These are phyloP conservation scores for Asparagopsis taxiformis DNA, from an alignment of 31 red algal genomes.

Conservation along the genomic window DNA sequence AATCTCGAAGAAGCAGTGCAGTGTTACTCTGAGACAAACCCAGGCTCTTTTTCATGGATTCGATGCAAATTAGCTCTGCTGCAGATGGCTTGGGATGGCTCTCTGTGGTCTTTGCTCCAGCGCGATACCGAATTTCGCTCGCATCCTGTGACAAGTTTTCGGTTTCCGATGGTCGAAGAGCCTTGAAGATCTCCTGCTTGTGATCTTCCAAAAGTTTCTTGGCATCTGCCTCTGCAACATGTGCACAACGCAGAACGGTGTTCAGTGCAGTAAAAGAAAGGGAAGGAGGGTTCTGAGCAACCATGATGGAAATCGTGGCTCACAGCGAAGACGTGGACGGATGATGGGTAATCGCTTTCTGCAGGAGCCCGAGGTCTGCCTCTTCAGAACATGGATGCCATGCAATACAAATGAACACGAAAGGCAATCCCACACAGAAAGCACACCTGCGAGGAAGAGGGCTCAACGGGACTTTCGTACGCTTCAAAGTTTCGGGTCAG, in stretches of 20 bases:
- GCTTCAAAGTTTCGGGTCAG: no score
- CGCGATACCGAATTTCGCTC: conserved; percentile 38
- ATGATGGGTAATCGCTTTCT: no score
- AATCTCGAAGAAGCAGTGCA: conserved; percentile 56
- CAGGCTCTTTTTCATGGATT: conserved; percentile 28
- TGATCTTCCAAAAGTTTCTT: conserved; percentile 21
- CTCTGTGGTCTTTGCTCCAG: not conserved
- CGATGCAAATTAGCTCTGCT: conserved; percentile 37
- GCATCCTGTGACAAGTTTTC: not conserved
- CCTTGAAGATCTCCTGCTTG: conserved; percentile 33
- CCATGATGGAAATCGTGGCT: conserved; percentile 16
- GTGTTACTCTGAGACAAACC: conserved; percentile 26
- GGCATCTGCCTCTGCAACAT: not conserved
- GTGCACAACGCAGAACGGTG: conserved; percentile 4
- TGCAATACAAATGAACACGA: no score
- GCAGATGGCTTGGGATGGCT: conserved; percentile 40
- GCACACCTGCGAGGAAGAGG: no score
- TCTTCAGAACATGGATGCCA: no score
- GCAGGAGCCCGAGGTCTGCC: no score
- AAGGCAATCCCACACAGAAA: no score
- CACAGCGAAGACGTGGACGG: no score
- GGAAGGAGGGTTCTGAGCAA: not conserved
- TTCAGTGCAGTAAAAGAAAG: conserved; percentile 10
- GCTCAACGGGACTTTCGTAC: no score
- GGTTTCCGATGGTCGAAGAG: not conserved